Evolutionary conservation across 1,139 yeast genomes (phyloP), one percentile per base, ranked within the genome.

Genomic region (Pichia sp.): DNA sequence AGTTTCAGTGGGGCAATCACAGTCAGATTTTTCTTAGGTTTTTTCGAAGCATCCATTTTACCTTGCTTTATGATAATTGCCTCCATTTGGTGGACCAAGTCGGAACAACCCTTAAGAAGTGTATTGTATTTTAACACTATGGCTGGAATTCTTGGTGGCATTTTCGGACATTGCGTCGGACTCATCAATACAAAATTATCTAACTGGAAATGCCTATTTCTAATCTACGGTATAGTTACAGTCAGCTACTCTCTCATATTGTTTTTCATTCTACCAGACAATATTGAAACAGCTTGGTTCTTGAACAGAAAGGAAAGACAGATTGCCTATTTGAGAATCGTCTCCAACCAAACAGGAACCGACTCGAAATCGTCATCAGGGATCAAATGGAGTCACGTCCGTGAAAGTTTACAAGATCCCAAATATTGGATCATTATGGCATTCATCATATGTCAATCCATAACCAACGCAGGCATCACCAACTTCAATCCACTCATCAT

Each of bases 281-380:
- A 63, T 21, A 79, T 78, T 21, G 58, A 71, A 13, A 54, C 60
- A 22, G 77, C 80, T 4, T 65, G 72, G 67, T 72, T 67, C 48
- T 60, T 75, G 32, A 58, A 60, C 10, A 67, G 64, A 10, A 60
- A 64, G 24, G 85, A 78, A 44, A 71, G 69, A 54, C 33, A 42
- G 14, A 28, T 39, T 36, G 48, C 48, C 1, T 32, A 39, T 16
- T 31, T 33, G 13, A 45, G 44, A 31, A 41, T 35, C 23, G 38
- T 35, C 35, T 46, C 45, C 9, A 52, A 60, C 8, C 43, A 41
- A 28, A 51, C 63, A n/a, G 38, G 42, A 17, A 29, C 36, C 5
- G 38, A 32, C 14, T 6, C 16, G 7, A 25, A 25, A 14, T 11
- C 14, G 6, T 11, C 14, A 14, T 11, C 27, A 27, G 33, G 32